Evolutionary conservation across 1,284 basidiomycete genomes (phyloP).

Genomic region (Hemileia vastatrix): DNA sequence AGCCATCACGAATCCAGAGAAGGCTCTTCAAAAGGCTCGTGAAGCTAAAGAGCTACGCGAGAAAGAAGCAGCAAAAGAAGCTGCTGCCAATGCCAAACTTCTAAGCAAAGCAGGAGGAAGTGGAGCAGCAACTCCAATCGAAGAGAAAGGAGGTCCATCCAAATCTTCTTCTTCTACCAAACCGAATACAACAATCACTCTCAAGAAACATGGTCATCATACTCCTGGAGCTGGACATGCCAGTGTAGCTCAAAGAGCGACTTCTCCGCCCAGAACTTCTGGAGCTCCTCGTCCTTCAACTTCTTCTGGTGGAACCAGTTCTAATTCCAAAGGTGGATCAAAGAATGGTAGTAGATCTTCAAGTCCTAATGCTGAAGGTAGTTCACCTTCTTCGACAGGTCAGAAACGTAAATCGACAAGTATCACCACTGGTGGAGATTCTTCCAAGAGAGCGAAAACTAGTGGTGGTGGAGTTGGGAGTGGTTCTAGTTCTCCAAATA

Average conservation of each 20-base stretch:
- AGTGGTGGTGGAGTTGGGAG: no score
- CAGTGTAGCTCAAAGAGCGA: conserved; percentile 33
- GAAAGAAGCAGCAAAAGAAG: conserved; percentile 27
- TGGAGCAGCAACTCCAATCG: not conserved
- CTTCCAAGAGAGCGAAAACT: conserved; percentile 31
- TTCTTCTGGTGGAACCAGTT: not conserved
- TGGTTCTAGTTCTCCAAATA: no score
- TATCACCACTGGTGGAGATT: conserved; percentile 23
- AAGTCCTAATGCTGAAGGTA: conserved; percentile 23
- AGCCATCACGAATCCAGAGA: conserved; percentile 41
- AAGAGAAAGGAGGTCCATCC: not conserved
- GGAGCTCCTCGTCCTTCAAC: not conserved
- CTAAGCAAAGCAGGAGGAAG: not conserved
- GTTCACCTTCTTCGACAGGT: conserved; percentile 10
- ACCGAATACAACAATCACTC: conserved; percentile 25
- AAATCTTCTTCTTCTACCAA: conserved; percentile 26
- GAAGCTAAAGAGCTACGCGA: conserved; percentile 32
- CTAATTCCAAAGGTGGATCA: not conserved
- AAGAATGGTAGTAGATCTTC: conserved; percentile 29
- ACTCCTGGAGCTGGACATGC: conserved; percentile 34
- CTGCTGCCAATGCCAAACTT: not conserved
- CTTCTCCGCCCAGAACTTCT: conserved; percentile 28
- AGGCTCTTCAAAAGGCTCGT: conserved; percentile 38
- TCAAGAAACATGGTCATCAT: conserved; percentile 27
- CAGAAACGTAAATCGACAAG: conserved; percentile 29